A percentile compares a stretch with the other conserved stretches of the same genome.
phyloP scores from a whole-genome alignment of 208 protist genomes.

The Angomonas ambiguus region DNA sequence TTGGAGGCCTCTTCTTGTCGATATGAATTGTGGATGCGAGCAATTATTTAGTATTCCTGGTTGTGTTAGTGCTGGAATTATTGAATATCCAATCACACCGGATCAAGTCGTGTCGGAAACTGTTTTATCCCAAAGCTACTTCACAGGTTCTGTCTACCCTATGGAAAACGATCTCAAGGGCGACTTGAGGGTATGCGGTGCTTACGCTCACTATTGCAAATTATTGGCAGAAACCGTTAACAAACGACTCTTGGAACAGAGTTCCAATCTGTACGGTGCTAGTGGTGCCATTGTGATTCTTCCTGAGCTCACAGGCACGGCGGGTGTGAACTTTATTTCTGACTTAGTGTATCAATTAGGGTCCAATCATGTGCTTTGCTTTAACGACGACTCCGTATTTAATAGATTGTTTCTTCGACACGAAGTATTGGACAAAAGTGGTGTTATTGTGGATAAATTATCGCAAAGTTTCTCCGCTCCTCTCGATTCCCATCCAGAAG shows the following conservation, averaged over 20 bases:
- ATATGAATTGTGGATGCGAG: slow-evolving; percentile 50
- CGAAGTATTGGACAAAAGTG: slow-evolving; percentile 10
- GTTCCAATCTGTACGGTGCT: slow-evolving; percentile 40
- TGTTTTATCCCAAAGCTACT: slow-evolving; percentile 56
- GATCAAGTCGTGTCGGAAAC: slow-evolving; percentile 58
- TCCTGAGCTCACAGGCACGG: slow-evolving; percentile 59
- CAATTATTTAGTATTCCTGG: slow-evolving; percentile 65
- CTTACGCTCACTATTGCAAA: slow-evolving; percentile 61
- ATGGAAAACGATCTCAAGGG: slow-evolving; percentile 30
- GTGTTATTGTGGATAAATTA: slow-evolving; percentile 52
- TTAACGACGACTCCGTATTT: slow-evolving; percentile 78
- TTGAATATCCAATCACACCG: slow-evolving; percentile 66
- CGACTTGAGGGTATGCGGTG: slow-evolving; percentile 40
- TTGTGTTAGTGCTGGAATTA: slow-evolving; percentile 50
- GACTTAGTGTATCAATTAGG: slow-evolving; percentile 57
- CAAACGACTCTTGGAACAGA: slow-evolving; percentile 41
- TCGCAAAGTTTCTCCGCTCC: slow-evolving; percentile 45
- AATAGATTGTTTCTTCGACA: slow-evolving; percentile 39
- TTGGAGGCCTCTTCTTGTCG: slow-evolving; percentile 73
- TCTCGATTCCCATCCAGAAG: slow-evolving; percentile 18
- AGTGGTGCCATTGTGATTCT: slow-evolving; percentile 75
- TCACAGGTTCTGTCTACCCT: slow-evolving; percentile 65
- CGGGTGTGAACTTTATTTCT: slow-evolving; percentile 56
- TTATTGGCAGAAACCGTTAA: slow-evolving; percentile 32
- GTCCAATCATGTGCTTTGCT: slow-evolving; percentile 60